Evolutionary conservation across 495 filamentous ascomycete species (phyloP).

Genomic region (Penicillium daleae): DNA sequence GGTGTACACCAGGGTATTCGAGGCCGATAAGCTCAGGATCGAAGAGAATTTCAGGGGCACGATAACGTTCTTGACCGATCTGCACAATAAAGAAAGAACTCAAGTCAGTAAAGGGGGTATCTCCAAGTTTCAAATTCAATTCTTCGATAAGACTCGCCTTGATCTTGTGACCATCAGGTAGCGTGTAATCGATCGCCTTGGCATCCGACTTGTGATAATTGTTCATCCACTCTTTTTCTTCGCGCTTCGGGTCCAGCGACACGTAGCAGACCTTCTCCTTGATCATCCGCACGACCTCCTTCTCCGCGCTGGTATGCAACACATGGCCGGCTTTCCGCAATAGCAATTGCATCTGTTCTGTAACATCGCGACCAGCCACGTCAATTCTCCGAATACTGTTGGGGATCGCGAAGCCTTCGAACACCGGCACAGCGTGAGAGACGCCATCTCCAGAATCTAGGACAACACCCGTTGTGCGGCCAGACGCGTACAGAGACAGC

Average conservation of each 20-base stretch:
- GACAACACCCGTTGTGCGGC: constrained; percentile 94
- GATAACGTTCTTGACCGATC: constrained; percentile 90
- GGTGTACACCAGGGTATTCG: constrained; percentile 96
- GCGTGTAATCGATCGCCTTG: constrained; percentile 80
- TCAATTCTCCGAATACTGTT: constrained; percentile 94
- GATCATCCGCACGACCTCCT: constrained; percentile 94
- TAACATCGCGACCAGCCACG: constrained; percentile 97
- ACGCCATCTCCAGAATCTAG: constrained; percentile 96
- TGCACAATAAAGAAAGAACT: constrained; percentile 30
- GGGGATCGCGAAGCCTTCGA: constrained; percentile 96
- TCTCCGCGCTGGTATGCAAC: constrained; percentile 97
- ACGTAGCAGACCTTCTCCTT: constrained; percentile 95
- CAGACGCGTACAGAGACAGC: constrained; percentile 93
- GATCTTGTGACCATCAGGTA: constrained; percentile 91
- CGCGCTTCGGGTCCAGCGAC: constrained; percentile 84
- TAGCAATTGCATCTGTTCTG: constrained; percentile 89
- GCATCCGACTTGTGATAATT: constrained; percentile 56
- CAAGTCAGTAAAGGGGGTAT: background rate
- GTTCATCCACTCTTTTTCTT: constrained; percentile 92
- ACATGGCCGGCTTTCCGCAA: constrained; percentile 91
- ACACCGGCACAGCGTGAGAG: constrained; percentile 96
- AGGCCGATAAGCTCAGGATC: constrained; percentile 96
- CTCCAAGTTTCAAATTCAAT: background rate
- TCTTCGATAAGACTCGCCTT: constrained; percentile 59
- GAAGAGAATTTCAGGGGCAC: constrained; percentile 96